Conservation (phyloP, 495 filamentous ascomycete genomes). For the Pyrenula aspistea region DNA sequence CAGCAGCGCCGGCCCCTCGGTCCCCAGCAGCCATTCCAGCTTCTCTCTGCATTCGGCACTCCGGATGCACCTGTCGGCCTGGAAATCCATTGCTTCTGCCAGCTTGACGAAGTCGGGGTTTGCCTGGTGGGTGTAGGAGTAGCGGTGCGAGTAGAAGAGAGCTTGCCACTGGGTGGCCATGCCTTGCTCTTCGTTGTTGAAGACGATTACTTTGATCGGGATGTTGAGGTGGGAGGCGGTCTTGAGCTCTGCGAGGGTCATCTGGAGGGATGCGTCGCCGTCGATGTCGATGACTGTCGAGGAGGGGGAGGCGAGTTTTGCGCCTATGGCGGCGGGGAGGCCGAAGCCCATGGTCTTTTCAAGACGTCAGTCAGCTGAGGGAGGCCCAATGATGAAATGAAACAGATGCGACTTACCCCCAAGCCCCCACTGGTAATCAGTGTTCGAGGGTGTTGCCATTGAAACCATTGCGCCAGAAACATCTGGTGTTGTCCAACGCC, state of each 20-base stretch:
- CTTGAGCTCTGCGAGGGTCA: conserved; percentile 84
- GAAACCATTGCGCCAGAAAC: conserved; percentile 92
- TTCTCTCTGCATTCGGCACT: conserved; percentile 62
- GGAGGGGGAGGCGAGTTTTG: conserved; percentile 83
- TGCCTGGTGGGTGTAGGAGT: conserved; percentile 80
- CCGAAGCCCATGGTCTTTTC: conserved; percentile 96
- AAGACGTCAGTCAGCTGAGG: conserved; percentile 69
- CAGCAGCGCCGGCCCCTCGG: conserved; percentile 51
- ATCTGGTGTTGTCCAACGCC: conserved; percentile 96
- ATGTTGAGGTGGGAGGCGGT: conserved; percentile 88
- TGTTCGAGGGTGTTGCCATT: conserved; percentile 74
- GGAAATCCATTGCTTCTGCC: conserved; percentile 70
- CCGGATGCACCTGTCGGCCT: conserved; percentile 49
- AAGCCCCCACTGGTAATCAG: conserved; percentile 88
- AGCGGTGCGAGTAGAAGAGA: conserved; percentile 86
- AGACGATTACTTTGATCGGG: conserved; percentile 76
- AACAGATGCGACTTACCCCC: conserved; percentile 65
- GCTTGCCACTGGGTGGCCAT: conserved; percentile 98
- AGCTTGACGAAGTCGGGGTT: conserved; percentile 85
- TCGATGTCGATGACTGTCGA: conserved; percentile 86
- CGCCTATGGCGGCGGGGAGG: conserved; percentile 84
- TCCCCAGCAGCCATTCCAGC: conserved; percentile 77
- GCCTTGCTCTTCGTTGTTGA: conserved; percentile 90
- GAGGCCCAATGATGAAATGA: conserved; percentile 67
- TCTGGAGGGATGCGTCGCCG: conserved; percentile 91